These are phyloP conservation scores for Hibiscus trionum DNA, from an alignment of 345 rosid genomes.

Conservation along the genomic window DNA sequence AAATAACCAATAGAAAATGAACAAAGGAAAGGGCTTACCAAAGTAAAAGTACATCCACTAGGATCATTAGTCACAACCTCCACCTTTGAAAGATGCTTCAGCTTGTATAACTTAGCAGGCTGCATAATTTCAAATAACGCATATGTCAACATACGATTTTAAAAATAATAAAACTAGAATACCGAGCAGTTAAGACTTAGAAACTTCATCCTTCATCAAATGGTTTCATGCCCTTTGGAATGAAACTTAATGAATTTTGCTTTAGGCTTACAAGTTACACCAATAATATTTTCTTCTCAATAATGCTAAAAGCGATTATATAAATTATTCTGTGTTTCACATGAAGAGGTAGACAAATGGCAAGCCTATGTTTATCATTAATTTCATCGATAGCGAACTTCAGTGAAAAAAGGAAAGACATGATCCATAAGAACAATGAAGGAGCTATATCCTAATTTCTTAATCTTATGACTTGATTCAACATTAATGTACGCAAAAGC, in stretches of 20 bases:
- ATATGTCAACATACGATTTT: slow-evolving; percentile 8
- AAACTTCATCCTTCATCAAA: neutral
- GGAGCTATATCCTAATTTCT: too few species aligned
- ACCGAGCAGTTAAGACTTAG: neutral
- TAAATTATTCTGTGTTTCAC: neutral
- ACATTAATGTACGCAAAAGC: too few species aligned
- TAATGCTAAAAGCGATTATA: neutral
- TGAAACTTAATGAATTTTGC: neutral
- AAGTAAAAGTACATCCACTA: slow-evolving; percentile 90
- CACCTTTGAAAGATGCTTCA: slow-evolving; percentile 89
- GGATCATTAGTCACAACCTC: slow-evolving; percentile 95
- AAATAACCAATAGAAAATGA: neutral
- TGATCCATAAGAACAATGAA: too few species aligned
- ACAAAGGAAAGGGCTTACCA: slow-evolving; percentile 41
- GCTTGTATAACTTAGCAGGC: slow-evolving; percentile 93
- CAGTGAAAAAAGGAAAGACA: too few species aligned
- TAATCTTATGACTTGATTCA: too few species aligned
- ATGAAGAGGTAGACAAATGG: neutral
- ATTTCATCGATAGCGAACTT: too few species aligned
- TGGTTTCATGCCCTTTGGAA: neutral
- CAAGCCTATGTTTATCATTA: neutral
- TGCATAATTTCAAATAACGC: slow-evolving; percentile 26
- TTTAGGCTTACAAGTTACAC: neutral
- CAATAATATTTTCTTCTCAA: neutral
- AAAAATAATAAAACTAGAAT: neutral